Evolutionary conservation across 2,329 filamentous ascomycete species (phyloP), one percentile per base, ranked within the genome.

Genomic region (Fusarium sp.): DNA sequence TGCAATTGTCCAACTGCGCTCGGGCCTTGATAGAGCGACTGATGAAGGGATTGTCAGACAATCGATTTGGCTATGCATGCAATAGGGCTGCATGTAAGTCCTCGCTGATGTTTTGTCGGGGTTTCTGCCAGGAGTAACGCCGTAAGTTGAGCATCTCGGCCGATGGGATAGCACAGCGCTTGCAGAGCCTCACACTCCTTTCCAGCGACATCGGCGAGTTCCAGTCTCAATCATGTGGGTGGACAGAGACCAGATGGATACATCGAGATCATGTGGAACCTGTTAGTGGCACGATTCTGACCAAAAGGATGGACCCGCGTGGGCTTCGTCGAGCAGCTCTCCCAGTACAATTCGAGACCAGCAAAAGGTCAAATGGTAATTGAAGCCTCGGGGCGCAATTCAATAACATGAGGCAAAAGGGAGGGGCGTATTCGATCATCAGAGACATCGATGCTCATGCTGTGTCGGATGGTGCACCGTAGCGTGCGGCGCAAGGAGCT

Each of bases 211-310:
- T 62, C n/a, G 45, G 45, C 33, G 45, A 15, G 15, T 37, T 37
- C 20, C 32, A 20, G 15, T 32, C n/a, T 32, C 12, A 11, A 38
- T 20, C 30, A 6, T 52, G 10, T 38, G 40, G 54, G 35, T 65
- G 62, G 40, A 61, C 25, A 22, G 52, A 33, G 25, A 38, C 66
- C 43, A 59, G 30, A 12, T 33, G 30, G 27, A 35, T 50, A 17
- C 43, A 63, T 63, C 59, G 20, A 70, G 60, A 67, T 68, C 61
- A 63, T 43, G 71, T 69, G 71, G 65, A 68, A 69, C 69, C 63
- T 45, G 66, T 64, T 43, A 63, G 63, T 71, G 71, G 66, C 40
- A 63, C 69, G 63, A 69, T 71, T 35, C 27, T 62, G 57, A 69
- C 69, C 33, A 61, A 71, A 67, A 59, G 47, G 32, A 62, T 63